Evolutionary conservation across 164 flowering plant genomes (phyloP).

Genomic region (Annona squamosa): DNA sequence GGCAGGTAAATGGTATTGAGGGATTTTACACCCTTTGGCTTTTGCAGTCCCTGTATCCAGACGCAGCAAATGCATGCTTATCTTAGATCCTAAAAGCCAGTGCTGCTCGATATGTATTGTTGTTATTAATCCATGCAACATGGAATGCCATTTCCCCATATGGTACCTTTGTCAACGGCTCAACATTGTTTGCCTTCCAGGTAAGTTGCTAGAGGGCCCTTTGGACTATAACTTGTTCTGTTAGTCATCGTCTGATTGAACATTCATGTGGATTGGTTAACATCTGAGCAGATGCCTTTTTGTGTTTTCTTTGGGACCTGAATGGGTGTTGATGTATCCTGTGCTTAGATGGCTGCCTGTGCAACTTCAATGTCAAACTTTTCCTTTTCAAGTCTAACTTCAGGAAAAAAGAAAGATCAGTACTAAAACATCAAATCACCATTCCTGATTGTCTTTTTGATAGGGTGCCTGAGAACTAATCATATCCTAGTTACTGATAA

Average conservation of each 20-base stretch:
- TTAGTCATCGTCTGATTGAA: background rate
- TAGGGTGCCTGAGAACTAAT: background rate
- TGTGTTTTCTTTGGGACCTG: background rate
- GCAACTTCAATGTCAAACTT: background rate
- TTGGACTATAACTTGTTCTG: background rate
- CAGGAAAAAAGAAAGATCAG: no score
- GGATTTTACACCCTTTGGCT: no score
- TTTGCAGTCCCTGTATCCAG: no score
- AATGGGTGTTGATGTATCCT: background rate
- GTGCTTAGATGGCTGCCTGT: background rate
- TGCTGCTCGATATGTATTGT: no score
- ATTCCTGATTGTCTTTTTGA: background rate
- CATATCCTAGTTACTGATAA: background rate
- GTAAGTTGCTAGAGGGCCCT: background rate
- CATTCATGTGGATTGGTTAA: background rate
- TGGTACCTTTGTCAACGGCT: background rate
- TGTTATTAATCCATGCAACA: background rate
- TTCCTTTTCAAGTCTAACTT: no score
- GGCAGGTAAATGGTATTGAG: no score
- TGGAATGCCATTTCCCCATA: background rate
- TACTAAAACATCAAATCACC: no score
- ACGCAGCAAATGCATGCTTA: no score
- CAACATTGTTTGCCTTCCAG: background rate
- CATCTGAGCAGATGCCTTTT: background rate
- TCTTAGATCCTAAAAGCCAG: no score